phyloP scores from a whole-genome alignment of 1,139 yeast species.

The Saccharomyces hybrid region DNA sequence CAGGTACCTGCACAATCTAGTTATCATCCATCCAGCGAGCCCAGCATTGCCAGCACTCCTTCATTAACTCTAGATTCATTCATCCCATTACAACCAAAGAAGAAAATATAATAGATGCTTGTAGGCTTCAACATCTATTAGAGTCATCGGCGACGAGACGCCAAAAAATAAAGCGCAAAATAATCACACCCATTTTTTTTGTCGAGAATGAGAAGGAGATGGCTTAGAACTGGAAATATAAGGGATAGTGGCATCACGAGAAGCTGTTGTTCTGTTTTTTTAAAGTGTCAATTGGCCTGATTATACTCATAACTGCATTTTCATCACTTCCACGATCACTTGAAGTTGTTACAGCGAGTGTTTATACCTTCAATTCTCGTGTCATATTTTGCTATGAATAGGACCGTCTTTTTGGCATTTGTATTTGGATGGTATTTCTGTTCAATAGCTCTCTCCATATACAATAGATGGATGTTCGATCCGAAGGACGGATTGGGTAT shows the following conservation, averaged over 20 bases:
- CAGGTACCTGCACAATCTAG: not conserved
- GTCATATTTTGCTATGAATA: constrained; percentile 4
- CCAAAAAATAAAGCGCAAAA: not conserved
- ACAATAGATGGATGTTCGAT: constrained; percentile 97
- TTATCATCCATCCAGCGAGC: not conserved
- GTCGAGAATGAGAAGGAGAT: not conserved
- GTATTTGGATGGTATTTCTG: constrained; percentile 45
- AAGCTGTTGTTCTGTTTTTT: not conserved
- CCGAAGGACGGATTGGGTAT: constrained; percentile 53
- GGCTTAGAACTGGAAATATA: not conserved
- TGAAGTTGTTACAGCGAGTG: constrained; percentile 3
- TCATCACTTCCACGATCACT: not conserved
- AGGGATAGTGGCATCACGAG: not conserved
- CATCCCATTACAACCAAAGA: constrained; percentile 24
- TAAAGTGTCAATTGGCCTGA: not conserved
- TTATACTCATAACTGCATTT: not conserved
- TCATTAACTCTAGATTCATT: constrained; percentile 16
- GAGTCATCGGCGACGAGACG: not conserved
- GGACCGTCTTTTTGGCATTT: constrained; percentile 3
- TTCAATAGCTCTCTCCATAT: constrained; percentile 71
- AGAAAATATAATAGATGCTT: constrained; percentile 5
- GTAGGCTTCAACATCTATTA: not conserved
- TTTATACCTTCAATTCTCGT: not conserved
- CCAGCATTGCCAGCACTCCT: not conserved
- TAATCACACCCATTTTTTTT: not conserved